Conservation (phyloP, 345 rosid species). For the Syzygium oleosum region DNA sequence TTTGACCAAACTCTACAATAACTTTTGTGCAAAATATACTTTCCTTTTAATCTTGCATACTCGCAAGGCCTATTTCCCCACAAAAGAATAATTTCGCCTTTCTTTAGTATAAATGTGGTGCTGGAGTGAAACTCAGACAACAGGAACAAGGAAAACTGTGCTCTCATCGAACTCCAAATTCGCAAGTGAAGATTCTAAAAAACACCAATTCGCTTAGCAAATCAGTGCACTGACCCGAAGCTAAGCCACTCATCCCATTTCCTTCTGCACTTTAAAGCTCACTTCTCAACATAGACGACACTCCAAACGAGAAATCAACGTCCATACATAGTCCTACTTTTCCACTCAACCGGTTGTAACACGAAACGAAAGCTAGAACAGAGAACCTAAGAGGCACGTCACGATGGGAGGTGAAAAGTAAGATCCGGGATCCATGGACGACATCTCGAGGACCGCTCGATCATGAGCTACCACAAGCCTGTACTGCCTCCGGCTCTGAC, state of each 20-base stretch:
- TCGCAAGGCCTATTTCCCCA: background rate
- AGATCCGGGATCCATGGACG: conserved; percentile 70
- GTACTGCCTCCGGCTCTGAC: too few relatives aligned
- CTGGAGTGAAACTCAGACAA: background rate
- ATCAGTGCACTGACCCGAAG: background rate
- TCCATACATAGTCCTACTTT: too few relatives aligned
- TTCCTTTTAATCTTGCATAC: background rate
- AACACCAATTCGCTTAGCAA: background rate
- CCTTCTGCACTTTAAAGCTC: background rate
- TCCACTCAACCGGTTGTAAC: too few relatives aligned
- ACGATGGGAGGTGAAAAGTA: conserved; percentile 27
- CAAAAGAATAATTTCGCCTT: background rate
- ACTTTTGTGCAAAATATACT: background rate
- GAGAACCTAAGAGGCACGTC: conserved; percentile 4
- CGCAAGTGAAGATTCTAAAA: background rate
- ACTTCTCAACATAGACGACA: too few relatives aligned
- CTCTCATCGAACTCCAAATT: background rate
- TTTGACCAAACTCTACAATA: background rate
- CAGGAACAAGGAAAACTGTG: background rate
- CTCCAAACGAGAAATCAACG: too few relatives aligned
- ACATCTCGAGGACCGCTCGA: conserved; percentile 86
- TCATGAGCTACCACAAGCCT: conserved; percentile 50
- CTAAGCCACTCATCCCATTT: background rate
- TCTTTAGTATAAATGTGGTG: background rate
- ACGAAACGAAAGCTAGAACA: too few relatives aligned